These are phyloP conservation scores for Diaporthe caulivora DNA, from an alignment of 2,329 filamentous ascomycete genomes.

Conservation along the genomic window DNA sequence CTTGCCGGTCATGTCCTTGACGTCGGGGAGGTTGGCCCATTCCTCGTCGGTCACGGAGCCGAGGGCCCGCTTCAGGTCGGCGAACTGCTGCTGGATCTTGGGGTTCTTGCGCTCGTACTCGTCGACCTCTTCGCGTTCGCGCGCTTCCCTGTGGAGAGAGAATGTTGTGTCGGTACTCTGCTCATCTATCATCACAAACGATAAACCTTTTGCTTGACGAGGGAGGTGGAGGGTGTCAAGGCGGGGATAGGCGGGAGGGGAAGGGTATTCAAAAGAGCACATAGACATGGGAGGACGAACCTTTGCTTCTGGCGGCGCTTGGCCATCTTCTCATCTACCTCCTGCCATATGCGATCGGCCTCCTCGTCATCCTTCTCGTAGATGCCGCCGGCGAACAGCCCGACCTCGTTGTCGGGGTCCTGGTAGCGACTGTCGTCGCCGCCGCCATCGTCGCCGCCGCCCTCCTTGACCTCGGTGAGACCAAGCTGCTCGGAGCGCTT, in stretches of 20 bases:
- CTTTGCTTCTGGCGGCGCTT: slow-evolving; percentile 86
- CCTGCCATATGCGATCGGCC: slow-evolving; percentile 94
- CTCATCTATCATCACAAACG: slow-evolving; percentile 73
- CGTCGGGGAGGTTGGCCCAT: slow-evolving; percentile 95
- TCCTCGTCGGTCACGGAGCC: slow-evolving; percentile 93
- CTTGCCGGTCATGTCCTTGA: slow-evolving; percentile 95
- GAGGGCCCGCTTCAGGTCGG: slow-evolving; percentile 91
- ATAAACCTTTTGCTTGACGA: slow-evolving; percentile 71
- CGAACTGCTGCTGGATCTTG: slow-evolving; percentile 98
- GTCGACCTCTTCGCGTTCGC: slow-evolving; percentile 90
- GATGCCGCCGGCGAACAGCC: slow-evolving; percentile 92
- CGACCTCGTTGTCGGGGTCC: slow-evolving; percentile 97
- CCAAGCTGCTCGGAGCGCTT: slow-evolving; percentile 92
- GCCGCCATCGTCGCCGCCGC: slow-evolving; percentile 72
- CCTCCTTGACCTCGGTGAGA: slow-evolving; percentile 60
- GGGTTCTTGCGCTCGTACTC: slow-evolving; percentile 98
- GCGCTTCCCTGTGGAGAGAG: slow-evolving; percentile 85
- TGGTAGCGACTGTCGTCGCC: slow-evolving; percentile 80
- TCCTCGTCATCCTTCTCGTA: slow-evolving; percentile 99
- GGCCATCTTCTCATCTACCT: slow-evolving; percentile 98
- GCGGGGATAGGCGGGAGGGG: slow-evolving; percentile 43
- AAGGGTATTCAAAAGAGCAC: slow-evolving; percentile 43
- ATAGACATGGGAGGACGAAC: slow-evolving; percentile 67
- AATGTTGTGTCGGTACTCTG: slow-evolving; percentile 81
- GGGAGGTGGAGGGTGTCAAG: not conserved